These are phyloP conservation scores for Yamadazyma kitorensis DNA, from an alignment of 805 yeast genomes.

Conservation along the genomic window DNA sequence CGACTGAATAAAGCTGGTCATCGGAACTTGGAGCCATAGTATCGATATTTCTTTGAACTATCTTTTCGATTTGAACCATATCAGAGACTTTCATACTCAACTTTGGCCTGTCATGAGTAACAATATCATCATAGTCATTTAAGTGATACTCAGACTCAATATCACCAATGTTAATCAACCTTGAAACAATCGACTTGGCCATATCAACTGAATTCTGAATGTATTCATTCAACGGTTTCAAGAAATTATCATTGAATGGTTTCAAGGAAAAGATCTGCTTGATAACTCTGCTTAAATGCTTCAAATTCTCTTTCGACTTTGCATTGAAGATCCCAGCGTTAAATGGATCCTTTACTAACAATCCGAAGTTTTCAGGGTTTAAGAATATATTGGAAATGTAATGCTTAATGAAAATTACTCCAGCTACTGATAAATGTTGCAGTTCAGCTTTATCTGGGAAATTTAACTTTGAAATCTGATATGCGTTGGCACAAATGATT, in stretches of 20 bases:
- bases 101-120: conserved; percentile 44
- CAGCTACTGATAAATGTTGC: conserved; percentile 63
- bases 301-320: conserved; percentile 47
- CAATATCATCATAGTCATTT: conserved; percentile 67
- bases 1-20: conserved; percentile 50
- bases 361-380: conserved; percentile 58
- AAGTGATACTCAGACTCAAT: conserved; percentile 60
- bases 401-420: conserved; percentile 57
- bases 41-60: conserved; percentile 41
- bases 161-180: conserved; percentile 53
- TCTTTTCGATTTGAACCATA: conserved; percentile 43
- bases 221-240: conserved; percentile 79
- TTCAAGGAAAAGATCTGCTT: conserved; percentile 66
- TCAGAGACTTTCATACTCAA: conserved; percentile 44
- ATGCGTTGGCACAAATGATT: conserved; percentile 33
- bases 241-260: conserved; percentile 66
- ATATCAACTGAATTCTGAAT: conserved; percentile 50
- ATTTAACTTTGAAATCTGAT: conserved; percentile 37
- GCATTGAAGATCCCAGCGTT: conserved; percentile 15
- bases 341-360: conserved; percentile 31
- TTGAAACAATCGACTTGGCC: conserved; percentile 43
- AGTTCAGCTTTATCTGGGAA: conserved; percentile 61
- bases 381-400: conserved; percentile 47
- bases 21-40: conserved; percentile 47
- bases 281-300: conserved; percentile 55